phyloP scores from a whole-genome alignment of 2,329 filamentous ascomycete species.

The Penicillium sp. region DNA sequence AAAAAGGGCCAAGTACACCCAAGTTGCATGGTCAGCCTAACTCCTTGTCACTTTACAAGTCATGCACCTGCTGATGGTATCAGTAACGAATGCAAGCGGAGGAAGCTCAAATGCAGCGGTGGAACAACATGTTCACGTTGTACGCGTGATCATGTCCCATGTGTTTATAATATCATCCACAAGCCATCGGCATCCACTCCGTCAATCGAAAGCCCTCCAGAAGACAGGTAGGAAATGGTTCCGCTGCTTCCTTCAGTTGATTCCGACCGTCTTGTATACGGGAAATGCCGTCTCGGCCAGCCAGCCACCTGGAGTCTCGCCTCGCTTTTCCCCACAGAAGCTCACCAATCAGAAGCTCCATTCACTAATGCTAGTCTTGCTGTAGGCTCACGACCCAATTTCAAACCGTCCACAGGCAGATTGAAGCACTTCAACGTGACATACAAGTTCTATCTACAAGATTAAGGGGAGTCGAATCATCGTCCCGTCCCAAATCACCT shows the following conservation, averaged over 20 bases:
- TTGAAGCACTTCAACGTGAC: constrained; percentile 38
- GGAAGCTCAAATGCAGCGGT: constrained; percentile 77
- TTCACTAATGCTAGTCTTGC: background rate
- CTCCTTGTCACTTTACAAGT: background rate
- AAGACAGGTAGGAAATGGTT: constrained; percentile 24
- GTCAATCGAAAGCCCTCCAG: background rate
- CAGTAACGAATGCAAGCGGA: constrained; percentile 76
- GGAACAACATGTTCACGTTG: constrained; percentile 71
- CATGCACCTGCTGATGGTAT: background rate
- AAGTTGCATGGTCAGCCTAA: constrained; percentile 41
- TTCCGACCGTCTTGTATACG: background rate
- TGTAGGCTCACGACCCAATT: constrained; percentile 30
- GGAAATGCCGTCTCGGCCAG: background rate
- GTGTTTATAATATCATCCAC: constrained; percentile 68
- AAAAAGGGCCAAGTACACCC: constrained; percentile 46
- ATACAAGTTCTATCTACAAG: constrained; percentile 39
- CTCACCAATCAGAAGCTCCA: background rate
- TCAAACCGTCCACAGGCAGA: constrained; percentile 35
- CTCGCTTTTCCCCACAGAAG: background rate
- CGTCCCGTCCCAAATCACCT: constrained; percentile 16
- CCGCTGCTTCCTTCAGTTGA: background rate
- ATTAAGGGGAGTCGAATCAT: constrained; percentile 36
- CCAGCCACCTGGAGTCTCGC: background rate
- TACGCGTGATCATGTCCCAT: constrained; percentile 64
- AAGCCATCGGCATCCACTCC: background rate